phyloP scores from a whole-genome alignment of 257 asterid genomes.

The Apocynum venetum region DNA sequence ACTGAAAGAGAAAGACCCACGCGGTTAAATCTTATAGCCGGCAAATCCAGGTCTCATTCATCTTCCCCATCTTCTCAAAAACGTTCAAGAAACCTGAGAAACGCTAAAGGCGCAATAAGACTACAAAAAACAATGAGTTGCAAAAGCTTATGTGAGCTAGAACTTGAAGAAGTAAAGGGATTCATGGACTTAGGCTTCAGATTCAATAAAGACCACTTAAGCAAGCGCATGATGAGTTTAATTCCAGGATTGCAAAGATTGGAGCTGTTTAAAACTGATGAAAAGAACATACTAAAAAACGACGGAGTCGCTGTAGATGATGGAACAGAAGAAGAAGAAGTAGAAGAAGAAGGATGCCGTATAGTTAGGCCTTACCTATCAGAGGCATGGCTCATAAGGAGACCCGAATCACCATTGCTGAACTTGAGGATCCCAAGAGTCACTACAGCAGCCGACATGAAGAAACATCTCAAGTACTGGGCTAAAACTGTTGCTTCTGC shows the following conservation, averaged over 20 bases:
- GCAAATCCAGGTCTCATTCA: conserved; percentile 26
- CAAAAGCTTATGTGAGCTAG: conserved; percentile 56
- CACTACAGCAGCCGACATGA: conserved; percentile 46
- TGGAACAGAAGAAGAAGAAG: conserved; percentile 3
- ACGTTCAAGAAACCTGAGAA: conserved; percentile 18
- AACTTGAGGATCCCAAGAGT: conserved; percentile 35
- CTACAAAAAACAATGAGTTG: conserved; percentile 40
- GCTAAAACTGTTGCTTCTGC: conserved; percentile 59
- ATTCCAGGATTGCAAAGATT: conserved; percentile 57
- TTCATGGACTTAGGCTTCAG: conserved; percentile 65
- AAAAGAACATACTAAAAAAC: too few species aligned
- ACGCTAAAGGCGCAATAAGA: background rate
- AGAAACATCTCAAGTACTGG: conserved; percentile 60
- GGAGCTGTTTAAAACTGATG: background rate
- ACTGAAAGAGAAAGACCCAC: conserved; percentile 20
- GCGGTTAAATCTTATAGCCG: conserved; percentile 9
- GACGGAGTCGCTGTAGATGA: conserved; percentile 1
- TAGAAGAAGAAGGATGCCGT: background rate
- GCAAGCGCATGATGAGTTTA: conserved; percentile 37
- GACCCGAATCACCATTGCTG: conserved; percentile 47
- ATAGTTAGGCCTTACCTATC: conserved; percentile 50
- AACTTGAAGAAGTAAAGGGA: conserved; percentile 65
- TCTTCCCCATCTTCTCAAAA: conserved; percentile 29
- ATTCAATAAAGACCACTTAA: conserved; percentile 39
- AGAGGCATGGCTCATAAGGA: conserved; percentile 51